Evolutionary conservation across 83 land plant genomes (phyloP).

Genomic region (Picea abies): DNA sequence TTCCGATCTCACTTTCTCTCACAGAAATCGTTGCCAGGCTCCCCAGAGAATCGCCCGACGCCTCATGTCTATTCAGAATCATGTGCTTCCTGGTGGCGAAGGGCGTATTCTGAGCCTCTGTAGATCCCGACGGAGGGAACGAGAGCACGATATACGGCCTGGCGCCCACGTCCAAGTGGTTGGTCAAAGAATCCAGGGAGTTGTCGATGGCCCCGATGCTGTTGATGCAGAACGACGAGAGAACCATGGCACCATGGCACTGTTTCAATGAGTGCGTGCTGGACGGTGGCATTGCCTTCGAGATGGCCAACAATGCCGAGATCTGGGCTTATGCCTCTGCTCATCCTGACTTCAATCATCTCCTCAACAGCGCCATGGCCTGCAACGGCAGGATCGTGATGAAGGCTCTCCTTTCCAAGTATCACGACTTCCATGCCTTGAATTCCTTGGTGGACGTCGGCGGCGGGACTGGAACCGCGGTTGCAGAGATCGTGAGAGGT

Average conservation of each 20-base stretch:
- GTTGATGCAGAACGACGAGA: constrained; percentile 8
- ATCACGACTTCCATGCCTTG: not conserved
- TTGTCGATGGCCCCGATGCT: not conserved
- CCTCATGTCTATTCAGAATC: not conserved
- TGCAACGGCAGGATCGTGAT: constrained; percentile 6
- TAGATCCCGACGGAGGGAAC: not conserved
- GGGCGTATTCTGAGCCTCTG: not conserved
- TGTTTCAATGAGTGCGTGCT: not conserved
- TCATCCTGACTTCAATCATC: not conserved
- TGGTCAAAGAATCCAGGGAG: not conserved
- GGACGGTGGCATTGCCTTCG: not conserved
- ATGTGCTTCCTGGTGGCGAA: constrained; percentile 15
- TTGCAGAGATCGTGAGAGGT: not conserved
- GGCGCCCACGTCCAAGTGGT: constrained; percentile 7
- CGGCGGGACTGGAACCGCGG: not conserved
- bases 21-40: constrained; percentile 20
- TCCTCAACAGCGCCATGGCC: constrained; percentile 24
- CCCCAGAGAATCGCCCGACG: not conserved
- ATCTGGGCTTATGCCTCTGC: not conserved
- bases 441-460: constrained; percentile 18
- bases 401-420: not conserved
- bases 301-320: not conserved
- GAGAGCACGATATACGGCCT: not conserved
- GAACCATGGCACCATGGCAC: constrained; percentile 14
- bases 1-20: too few species aligned